These are phyloP conservation scores for Pyrenochaeta sp. DNA, from an alignment of 2,329 filamentous ascomycete species.

Conservation along the genomic window DNA sequence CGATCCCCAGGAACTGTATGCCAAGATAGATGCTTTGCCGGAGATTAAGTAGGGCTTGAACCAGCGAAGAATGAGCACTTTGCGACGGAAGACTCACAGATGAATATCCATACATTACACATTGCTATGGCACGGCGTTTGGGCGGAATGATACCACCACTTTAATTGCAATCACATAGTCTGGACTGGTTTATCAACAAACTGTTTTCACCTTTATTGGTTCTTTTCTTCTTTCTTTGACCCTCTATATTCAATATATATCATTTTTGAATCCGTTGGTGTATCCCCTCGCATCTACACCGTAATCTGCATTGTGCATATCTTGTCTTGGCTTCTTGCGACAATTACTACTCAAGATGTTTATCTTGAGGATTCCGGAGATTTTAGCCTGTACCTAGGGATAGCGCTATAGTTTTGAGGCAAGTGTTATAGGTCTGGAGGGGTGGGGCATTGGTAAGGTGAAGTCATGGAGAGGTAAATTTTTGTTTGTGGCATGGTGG, in stretches of 20 bases:
- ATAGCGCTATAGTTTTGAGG: not conserved
- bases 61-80: not conserved
- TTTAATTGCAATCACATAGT: not conserved
- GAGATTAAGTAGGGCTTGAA: conserved; percentile 16
- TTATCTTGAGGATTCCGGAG: conserved; percentile 3
- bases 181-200: not conserved
- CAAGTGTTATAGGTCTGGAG: not conserved
- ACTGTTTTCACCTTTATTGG: not conserved
- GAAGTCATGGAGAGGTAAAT: too few species aligned
- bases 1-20: conserved; percentile 71
- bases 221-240: too few species aligned
- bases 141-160: conserved; percentile 4
- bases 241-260: not conserved
- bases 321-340: not conserved
- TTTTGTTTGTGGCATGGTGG: too few species aligned
- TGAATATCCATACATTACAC: not conserved
- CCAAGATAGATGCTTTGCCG: conserved; percentile 45
- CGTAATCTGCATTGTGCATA: too few species aligned
- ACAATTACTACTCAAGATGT: conserved; percentile 18
- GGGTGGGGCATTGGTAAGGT: too few species aligned
- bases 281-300: too few species aligned
- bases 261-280: too few species aligned
- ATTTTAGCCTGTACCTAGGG: conserved; percentile 3
- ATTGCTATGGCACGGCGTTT: not conserved
- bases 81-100: not conserved